Percentiles rank a stretch among this genome's conserved stretches.
phyloP scores from a whole-genome alignment of 1,284 basidiomycete genomes.

The Trichosporon sp. region DNA sequence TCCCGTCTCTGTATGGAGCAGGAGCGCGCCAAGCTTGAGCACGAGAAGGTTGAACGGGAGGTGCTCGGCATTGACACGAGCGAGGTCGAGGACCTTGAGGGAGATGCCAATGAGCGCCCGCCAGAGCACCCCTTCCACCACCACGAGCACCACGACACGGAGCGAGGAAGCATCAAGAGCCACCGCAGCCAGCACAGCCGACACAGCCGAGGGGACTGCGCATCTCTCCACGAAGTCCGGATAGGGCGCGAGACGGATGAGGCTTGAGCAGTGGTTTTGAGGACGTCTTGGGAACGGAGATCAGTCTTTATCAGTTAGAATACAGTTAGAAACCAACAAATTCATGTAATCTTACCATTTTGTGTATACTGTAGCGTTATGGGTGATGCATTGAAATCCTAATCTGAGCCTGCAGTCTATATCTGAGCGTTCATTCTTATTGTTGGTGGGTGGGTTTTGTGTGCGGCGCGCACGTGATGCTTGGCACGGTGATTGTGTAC shows the following conservation, averaged over 20 bases:
- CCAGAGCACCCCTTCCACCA: slow-evolving; percentile 5
- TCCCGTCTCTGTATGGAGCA: slow-evolving; percentile 48
- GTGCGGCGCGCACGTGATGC: neutral
- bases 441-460: neutral
- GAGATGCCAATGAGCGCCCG: slow-evolving; percentile 24
- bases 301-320: neutral
- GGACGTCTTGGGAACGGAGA: neutral
- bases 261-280: neutral
- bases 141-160: neutral
- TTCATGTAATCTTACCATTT: neutral
- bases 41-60: slow-evolving; percentile 32
- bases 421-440: neutral
- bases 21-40: slow-evolving; percentile 42
- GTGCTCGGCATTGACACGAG: slow-evolving; percentile 22
- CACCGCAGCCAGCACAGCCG: neutral
- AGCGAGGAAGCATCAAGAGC: neutral
- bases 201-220: neutral
- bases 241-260: neutral
- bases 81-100: slow-evolving; percentile 20
- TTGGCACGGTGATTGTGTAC: neutral
- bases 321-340: neutral
- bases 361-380: slow-evolving; percentile 1
- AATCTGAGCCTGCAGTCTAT: slow-evolving; percentile 7
- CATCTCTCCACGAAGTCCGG: neutral
- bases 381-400: slow-evolving; percentile 14